Evolutionary conservation across 306 rosid species (phyloP), one percentile per base, ranked within the genome.

Genomic region (Argentina anserina): DNA sequence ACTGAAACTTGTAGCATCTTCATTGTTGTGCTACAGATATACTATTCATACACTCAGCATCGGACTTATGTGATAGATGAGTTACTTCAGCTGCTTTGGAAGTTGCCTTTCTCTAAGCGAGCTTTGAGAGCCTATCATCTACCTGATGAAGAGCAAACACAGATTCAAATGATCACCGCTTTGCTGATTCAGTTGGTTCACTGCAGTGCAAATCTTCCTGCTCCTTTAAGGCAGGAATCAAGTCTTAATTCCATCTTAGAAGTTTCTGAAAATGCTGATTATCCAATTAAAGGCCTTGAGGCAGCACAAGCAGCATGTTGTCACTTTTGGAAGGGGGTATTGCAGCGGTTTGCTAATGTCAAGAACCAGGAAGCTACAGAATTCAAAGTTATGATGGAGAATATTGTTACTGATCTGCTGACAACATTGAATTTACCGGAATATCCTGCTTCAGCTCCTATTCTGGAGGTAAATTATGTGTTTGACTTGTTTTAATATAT

Each of bases 131-230:
- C 89, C 31, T 94, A 94, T 78, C 93, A 91, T 63, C 76, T 94
- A 41, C 97, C 89, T 17, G 99, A 94, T 59, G 97, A 94, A 81
- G 99, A 94, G 75, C 99, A 91, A 81, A 86, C 90, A 73, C 99
- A 91, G 89, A 91, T 95, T 81, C 99, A 95, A 72, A 95, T 95
- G 99, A 81, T 91, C 72, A 88, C 97, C 67, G 99, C 97, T 76
- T 83, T 95, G 83, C 82, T 95, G 75, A 88, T 91, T 83, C 99
- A 95, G 81, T 82, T 91, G 80, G 88, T 95, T 72, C 96, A 91
- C 61, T 85, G 86, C 81, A 91, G 99, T 84, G 84, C 99, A 70
- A 91, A 95, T 86, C 89, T 95, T 76, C 99, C 99, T 55, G 90
- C 87, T 74, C 70, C 90, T 39, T 76, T 95, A 81, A 91, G 99